phyloP scores from a whole-genome alignment of 1,139 yeast species.

The Zygosaccharomyces sapae region DNA sequence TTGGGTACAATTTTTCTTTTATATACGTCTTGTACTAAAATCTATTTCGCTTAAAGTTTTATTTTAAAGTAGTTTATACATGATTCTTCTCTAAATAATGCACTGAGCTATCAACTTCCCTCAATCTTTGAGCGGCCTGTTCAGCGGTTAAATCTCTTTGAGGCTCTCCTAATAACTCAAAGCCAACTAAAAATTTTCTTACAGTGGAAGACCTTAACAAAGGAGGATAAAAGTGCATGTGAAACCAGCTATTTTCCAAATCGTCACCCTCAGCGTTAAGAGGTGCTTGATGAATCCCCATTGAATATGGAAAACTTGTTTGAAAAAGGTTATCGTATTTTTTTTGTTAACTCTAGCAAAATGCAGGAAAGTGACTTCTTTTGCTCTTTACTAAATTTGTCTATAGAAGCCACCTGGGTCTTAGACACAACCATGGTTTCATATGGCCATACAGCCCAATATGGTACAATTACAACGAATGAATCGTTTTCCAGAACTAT shows the following conservation, averaged over 20 bases:
- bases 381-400: constrained; percentile 48
- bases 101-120: constrained; percentile 39
- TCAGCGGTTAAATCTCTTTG: constrained; percentile 77
- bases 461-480: constrained; percentile 72
- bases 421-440: constrained; percentile 62
- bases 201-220: constrained; percentile 70
- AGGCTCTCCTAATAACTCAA: constrained; percentile 74
- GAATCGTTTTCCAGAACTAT: constrained; percentile 58
- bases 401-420: constrained; percentile 49
- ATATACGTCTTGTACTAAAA: too few relatives aligned
- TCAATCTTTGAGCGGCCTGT: constrained; percentile 60
- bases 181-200: constrained; percentile 71
- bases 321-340: constrained; percentile 69
- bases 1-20: too few relatives aligned
- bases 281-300: constrained; percentile 78
- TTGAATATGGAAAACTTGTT: constrained; percentile 72
- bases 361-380: constrained; percentile 55
- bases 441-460: constrained; percentile 84
- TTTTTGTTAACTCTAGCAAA: constrained; percentile 52
- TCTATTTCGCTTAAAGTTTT: too few relatives aligned
- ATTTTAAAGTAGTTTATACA: too few relatives aligned
- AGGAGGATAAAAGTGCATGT: constrained; percentile 78
- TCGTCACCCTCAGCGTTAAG: constrained; percentile 42
- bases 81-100: constrained; percentile 41
- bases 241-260: constrained; percentile 56